Base-by-base conservation (phyloP, 192 early-diverging fungal genomes). In the Thamnidium elegans region DNA sequence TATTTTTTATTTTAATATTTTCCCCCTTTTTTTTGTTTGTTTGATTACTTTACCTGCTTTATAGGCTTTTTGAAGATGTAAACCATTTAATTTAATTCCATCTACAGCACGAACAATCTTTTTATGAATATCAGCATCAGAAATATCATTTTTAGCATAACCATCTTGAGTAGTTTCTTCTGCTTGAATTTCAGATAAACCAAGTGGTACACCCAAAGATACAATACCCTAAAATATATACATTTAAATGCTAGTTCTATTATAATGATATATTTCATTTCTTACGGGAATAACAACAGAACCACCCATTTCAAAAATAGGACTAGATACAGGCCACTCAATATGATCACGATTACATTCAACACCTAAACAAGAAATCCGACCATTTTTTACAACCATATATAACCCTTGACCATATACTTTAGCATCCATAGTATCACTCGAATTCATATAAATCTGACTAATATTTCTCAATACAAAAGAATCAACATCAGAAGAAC, bases 131-230 rank as follows among this genome's bases (percentile, higher is more conserved):
- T 74, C 52, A 19, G 69, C 15, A 45, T 64, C 66, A 48, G 52
- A 62, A 5, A 68, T n/a, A 51, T 68, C 63, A 31, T 52, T 47
- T 23, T 77, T 44, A 7, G 71, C 55, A 46, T 67, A 34, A 10
- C 90, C 90, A 72, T 91, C 90, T 10, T 69, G 39, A 17, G 87
- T 89, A 7, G 56, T 44, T 0, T 65, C 62, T 66, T 92, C 91
- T 3, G 70, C 52, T 15, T 69, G 46, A 56, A 92, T 91, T 78
- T 92, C 91, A 14, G 70, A 55, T 31, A 92, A 68, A 3, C 91
- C 91, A 30, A 90, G 63, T 50, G 66, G 54, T 13, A 77, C 67
- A 10, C 80, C 76, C 20, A 78, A 78, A 39, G 87, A 82, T 21
- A 85, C 63, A 4, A 86, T 66, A 17, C 84, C 84, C 78, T 81